These are phyloP conservation scores for Alectoria sarmentosa DNA, from an alignment of 495 filamentous ascomycete genomes.

Conservation along the genomic window DNA sequence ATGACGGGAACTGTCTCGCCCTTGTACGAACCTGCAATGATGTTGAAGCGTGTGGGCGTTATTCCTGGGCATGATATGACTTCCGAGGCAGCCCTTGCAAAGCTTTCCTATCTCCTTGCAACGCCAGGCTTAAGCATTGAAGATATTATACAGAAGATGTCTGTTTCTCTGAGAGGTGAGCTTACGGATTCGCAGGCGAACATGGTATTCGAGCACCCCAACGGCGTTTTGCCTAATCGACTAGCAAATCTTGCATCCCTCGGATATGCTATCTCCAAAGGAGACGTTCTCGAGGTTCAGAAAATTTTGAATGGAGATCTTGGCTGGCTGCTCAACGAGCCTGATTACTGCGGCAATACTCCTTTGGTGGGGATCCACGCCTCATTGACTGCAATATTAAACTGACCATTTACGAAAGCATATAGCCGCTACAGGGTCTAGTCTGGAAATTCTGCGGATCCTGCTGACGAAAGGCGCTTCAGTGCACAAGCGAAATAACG, in stretches of 20 bases:
- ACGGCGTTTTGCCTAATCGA: constrained; percentile 41
- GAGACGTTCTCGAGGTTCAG: constrained; percentile 55
- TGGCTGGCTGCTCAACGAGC: constrained; percentile 63
- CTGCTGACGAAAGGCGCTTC: constrained; percentile 73
- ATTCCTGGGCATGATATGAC: constrained; percentile 93
- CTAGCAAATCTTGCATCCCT: constrained; percentile 58
- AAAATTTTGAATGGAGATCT: constrained; percentile 60
- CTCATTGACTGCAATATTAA: constrained; percentile 5
- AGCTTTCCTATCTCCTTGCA: constrained; percentile 83
- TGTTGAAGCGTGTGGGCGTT: constrained; percentile 78
- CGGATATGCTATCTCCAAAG: constrained; percentile 72
- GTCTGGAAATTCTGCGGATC: constrained; percentile 57
- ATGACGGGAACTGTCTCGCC: constrained; percentile 81
- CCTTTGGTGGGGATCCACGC: constrained; percentile 49
- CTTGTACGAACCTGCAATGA: constrained; percentile 86
- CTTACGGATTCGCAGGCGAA: constrained; percentile 68
- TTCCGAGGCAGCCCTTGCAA: constrained; percentile 87
- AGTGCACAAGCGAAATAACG: constrained; percentile 77
- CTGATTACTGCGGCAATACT: constrained; percentile 89
- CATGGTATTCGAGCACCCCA: constrained; percentile 64
- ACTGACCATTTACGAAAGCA: constrained; percentile 40
- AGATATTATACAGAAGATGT: constrained; percentile 66
- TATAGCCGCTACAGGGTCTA: constrained; percentile 54
- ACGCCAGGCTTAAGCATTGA: constrained; percentile 51
- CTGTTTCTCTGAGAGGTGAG: constrained; percentile 71